phyloP scores from a whole-genome alignment of 1,139 yeast species.

The Saccharomyces pastorianus region DNA sequence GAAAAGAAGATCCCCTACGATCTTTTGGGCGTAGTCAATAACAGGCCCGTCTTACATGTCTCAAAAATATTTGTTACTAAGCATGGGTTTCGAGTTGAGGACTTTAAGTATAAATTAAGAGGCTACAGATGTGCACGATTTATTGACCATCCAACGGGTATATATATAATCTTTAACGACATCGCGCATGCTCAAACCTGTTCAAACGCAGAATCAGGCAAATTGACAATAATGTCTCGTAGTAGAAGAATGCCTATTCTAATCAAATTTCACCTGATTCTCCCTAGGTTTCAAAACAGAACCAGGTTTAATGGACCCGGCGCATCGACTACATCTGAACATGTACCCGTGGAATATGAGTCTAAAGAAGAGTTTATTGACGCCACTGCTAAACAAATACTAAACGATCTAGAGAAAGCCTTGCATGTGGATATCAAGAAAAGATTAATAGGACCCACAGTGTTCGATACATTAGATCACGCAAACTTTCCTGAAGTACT shows the following conservation, averaged over 20 bases:
- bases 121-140: slow-evolving; percentile 59
- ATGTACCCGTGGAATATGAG: slow-evolving; percentile 10
- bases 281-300: slow-evolving; percentile 7
- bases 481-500: slow-evolving; percentile 50
- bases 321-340: neutral
- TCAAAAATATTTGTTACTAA: slow-evolving; percentile 25
- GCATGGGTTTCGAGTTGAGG: slow-evolving; percentile 24
- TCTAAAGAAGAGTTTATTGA: slow-evolving; percentile 34
- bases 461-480: slow-evolving; percentile 55
- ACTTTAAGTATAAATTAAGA: slow-evolving; percentile 26
- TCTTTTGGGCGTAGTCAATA: slow-evolving; percentile 40
- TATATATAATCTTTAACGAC: slow-evolving; percentile 61
- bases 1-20: slow-evolving; percentile 38
- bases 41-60: slow-evolving; percentile 48
- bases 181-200: slow-evolving; percentile 59
- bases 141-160: slow-evolving; percentile 55
- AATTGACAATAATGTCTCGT: slow-evolving; percentile 26
- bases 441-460: slow-evolving; percentile 62
- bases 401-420: slow-evolving; percentile 57
- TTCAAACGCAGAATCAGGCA: slow-evolving; percentile 59
- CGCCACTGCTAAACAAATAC: slow-evolving; percentile 52
- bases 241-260: slow-evolving; percentile 21
- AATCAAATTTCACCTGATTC: slow-evolving; percentile 22
- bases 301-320: neutral
- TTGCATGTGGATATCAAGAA: slow-evolving; percentile 68